phyloP scores from a whole-genome alignment of 2,329 filamentous ascomycete genomes.

The Beauveria sp. region DNA sequence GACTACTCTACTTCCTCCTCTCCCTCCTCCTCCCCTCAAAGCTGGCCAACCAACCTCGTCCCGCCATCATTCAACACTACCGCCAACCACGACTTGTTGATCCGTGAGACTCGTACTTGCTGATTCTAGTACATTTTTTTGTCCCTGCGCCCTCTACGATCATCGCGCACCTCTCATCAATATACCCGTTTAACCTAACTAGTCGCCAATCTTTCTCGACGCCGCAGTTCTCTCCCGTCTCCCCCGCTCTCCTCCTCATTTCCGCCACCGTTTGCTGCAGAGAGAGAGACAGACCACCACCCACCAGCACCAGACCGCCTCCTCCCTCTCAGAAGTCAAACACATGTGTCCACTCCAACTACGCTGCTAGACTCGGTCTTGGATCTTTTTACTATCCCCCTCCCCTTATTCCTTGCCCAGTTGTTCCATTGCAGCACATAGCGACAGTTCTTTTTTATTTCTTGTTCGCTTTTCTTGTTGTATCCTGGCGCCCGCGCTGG shows the following conservation, averaged over 20 bases:
- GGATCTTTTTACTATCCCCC: not conserved
- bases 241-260: slow-evolving; percentile 2
- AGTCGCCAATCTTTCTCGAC: not conserved
- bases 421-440: not conserved
- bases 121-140: not conserved
- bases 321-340: not conserved
- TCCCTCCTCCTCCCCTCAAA: not conserved
- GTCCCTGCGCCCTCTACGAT: not conserved
- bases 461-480: not conserved
- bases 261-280: slow-evolving; percentile 2
- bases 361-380: slow-evolving; percentile 5
- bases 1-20: not conserved
- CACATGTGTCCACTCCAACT: slow-evolving; percentile 6
- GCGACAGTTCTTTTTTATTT: not conserved
- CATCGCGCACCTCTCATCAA: not conserved
- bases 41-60: not conserved
- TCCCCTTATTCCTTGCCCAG: not conserved
- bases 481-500: not conserved
- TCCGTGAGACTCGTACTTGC: not conserved
- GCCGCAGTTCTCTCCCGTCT: not conserved
- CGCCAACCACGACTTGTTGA: not conserved
- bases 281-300: not conserved
- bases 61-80: slow-evolving; percentile 1
- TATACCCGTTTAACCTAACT: not conserved
- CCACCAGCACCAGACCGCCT: slow-evolving; percentile 1